A percentile compares a stretch with the other conserved stretches of the same genome.
phyloP scores from a whole-genome alignment of 202 grass and related monocot species.

The Cymbopogon flexuosus region DNA sequence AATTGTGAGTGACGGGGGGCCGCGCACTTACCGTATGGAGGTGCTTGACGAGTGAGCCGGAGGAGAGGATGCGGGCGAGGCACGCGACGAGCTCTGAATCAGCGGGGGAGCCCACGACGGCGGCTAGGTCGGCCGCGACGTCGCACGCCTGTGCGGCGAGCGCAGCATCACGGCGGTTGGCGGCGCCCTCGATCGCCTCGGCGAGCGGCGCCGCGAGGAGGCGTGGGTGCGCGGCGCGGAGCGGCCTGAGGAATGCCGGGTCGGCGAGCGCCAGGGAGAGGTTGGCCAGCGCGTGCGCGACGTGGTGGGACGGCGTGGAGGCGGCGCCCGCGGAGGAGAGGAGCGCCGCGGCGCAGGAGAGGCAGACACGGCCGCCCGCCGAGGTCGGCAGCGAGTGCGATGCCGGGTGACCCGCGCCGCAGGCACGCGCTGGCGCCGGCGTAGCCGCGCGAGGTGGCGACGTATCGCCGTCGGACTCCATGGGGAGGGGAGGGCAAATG shows the following conservation, averaged over 20 bases:
- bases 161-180: slow-evolving; percentile 36
- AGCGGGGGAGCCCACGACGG: slow-evolving; percentile 42
- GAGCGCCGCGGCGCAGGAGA: slow-evolving; percentile 61
- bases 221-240: slow-evolving; percentile 49
- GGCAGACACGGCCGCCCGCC: slow-evolving; percentile 54
- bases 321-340: slow-evolving; percentile 46
- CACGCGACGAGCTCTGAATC: slow-evolving; percentile 60
- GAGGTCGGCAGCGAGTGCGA: slow-evolving; percentile 54
- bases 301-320: slow-evolving; percentile 65
- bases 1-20: not conserved
- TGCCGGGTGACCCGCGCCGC: slow-evolving; percentile 62
- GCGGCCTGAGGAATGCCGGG: slow-evolving; percentile 39
- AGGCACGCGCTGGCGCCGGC: slow-evolving; percentile 27
- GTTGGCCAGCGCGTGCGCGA: slow-evolving; percentile 73
- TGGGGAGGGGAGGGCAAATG: not conserved
- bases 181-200: slow-evolving; percentile 45
- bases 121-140: slow-evolving; percentile 49
- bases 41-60: slow-evolving; percentile 67
- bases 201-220: slow-evolving; percentile 54
- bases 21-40: slow-evolving; percentile 52
- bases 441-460: slow-evolving; percentile 1
- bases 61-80: slow-evolving; percentile 58
- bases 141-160: slow-evolving; percentile 55
- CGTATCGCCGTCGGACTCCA: slow-evolving; percentile 39
- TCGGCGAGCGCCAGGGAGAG: slow-evolving; percentile 68